Base-by-base conservation (phyloP, 257 asterid species). In the Salvia miltiorrhiza region DNA sequence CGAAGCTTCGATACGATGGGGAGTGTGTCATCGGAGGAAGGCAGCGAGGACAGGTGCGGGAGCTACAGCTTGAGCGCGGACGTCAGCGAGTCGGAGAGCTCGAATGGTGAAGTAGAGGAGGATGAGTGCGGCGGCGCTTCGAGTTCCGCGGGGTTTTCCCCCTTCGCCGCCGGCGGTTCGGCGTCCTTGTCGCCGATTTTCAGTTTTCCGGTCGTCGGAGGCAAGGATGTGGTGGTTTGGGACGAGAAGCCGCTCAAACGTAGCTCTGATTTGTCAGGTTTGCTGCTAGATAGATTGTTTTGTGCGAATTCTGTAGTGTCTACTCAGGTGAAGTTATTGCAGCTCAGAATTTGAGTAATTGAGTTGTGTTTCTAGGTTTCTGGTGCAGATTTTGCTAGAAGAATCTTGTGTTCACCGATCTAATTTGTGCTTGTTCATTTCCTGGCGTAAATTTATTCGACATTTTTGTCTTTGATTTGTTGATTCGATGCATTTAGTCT, bases 61-160 rank as follows among this genome's bases (percentile, higher is more conserved):
- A 91, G 99, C 73, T 94, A 94, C 86, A 86, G 87, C 77, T 75
- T 80, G 11, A 94, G 99, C 74, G 99, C 99, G 8, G 97, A 94
- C 76, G 80, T 94, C 66, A 94, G 97, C 83, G 99, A 89, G 80
- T 91, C 97, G 13, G 97, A 84, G 73, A 86, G 90, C 65, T 88
- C 89, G 11, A 81, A 82, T 28, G 88, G 61, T n/a, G 86, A 78
- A 24, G 80, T 74, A 50, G 91, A 78, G 64, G 87, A 73, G 50
- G 81, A 78, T 17, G 81, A 73, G 5, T 61, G 68, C 63, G 90
- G 81, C 26, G 86, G 85, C 63, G 86, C 89, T 1, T 87, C 96
- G 21, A 89, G 82, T 66, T 86, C 92, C 35, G 50, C 85, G 19
- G 87, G 85, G 0, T 88, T 88, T 33, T 85, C 95, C 4, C 91